Evolutionary conservation across 2,329 filamentous ascomycete species (phyloP), one percentile per base, ranked within the genome.

Genomic region (Metarhizium sp.): DNA sequence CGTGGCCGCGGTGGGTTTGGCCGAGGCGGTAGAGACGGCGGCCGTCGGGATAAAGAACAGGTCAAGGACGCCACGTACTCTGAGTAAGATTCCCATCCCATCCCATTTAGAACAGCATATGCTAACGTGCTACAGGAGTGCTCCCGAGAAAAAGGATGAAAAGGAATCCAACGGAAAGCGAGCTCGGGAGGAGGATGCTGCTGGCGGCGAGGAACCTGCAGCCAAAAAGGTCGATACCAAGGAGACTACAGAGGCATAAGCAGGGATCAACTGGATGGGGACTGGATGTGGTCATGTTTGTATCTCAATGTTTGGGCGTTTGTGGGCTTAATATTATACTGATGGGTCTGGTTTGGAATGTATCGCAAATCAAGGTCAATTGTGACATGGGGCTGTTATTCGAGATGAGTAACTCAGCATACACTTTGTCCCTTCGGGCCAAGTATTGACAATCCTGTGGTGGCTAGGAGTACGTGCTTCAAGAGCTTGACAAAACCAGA

Each of bases 171-270:
- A 76, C 60, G 73, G 71, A 66, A 84, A 85, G 74, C 80, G 81
- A 54, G 60, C 71, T 36, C 77, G 80, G 54, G 80, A 83, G 10
- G 78, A 81, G 8, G 79, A 78, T 34, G 67, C 63, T 34, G 61
- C 66, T 34, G 32, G 32, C 4, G 62, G 64, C 13, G 71, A 66
- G n/a, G 74, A 75, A 56, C 79, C 75, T 34, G 72, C 79, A 3
- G 75, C 80, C 20, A 86, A 86, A 76, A 86, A 86, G 73, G 76
- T 83, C 45, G 80, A 86, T 59, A 71, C 66, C 65, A 81, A 81
- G 72, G 66, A 72, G 49, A 67, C 55, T 32, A 55, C 53, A 18
- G 51, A 53, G 48, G 45, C 42, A 25, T 52, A 54, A 54, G 25
- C n/a, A 48, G 6, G 20, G 13, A 7, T 20, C 16, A 20, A 48